Base-by-base conservation (phyloP, 768 basidiomycete species). In the Termitomyces sp. region DNA sequence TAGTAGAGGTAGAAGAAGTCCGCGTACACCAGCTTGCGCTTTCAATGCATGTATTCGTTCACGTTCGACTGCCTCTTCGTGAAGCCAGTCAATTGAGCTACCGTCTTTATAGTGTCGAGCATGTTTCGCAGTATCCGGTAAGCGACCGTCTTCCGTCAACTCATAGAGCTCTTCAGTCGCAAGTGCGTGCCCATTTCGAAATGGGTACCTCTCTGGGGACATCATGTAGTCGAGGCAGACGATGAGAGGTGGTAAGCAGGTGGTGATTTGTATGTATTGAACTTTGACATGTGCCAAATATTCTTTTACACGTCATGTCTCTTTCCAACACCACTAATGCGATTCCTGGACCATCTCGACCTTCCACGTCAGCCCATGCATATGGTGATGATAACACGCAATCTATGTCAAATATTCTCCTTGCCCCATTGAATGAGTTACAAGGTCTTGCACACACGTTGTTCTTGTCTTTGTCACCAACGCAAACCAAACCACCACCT, bases 401-500 rank as follows among this genome's bases (percentile, higher is more conserved):
- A 10, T 83, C 86, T 6, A 89, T 88, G 82, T 83, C 87, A 10
- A 75, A 79, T 30, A 78, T 80, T 26, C 76, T 93, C 32, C 78
- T 88, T 18, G 72, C 72, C 4, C 89, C 90, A 1, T 74, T 92
- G 55, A 77, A 81, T 37, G 75, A 86, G 12, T 71, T 91, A 26
- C 85, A 88, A 51, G 62, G 78, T 0, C 78, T 93, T 18, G 81
- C 90, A 0, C 85, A 85, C 58, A 80, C 81, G 0, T 80, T 93
- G 33, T 89, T 93, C 67, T 78, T 83, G 50, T 88, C 91, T 8
- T 72, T 93, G 36, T 89, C 89, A 27, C 87, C 89, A 0, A 73
- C 79, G 13, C 84, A 87, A 59, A 75, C 78, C 1, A 84, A 81
- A 66, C 85, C 85, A 0, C 83, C 86, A 0, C 88, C 83, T 0